A percentile compares a stretch with the other conserved stretches of the same genome.
These are phyloP conservation scores for Penicillium vulpinum DNA, from an alignment of 2,329 filamentous ascomycete species.

Conservation along the genomic window DNA sequence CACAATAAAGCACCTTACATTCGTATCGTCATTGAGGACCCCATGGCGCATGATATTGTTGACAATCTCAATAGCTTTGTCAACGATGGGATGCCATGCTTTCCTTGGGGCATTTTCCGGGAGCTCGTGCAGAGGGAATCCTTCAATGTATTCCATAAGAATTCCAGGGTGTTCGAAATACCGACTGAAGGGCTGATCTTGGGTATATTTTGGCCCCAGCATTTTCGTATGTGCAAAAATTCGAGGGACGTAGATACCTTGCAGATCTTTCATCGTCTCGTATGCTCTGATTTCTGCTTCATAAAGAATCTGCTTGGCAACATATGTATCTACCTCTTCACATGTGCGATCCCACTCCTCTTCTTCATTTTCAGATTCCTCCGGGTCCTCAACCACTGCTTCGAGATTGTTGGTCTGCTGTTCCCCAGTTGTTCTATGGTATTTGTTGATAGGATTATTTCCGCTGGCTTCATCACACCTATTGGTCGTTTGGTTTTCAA, in stretches of 20 bases:
- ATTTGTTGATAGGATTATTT: neutral
- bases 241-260: neutral
- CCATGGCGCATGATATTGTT: neutral
- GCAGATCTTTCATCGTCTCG: neutral
- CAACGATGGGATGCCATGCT: neutral
- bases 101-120: neutral
- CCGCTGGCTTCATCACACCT: too few relatives aligned
- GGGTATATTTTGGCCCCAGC: neutral
- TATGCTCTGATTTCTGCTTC: neutral
- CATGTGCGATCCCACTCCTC: neutral
- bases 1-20: neutral
- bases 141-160: neutral
- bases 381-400: neutral
- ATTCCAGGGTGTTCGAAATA: neutral
- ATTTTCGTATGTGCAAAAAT: neutral
- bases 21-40: neutral
- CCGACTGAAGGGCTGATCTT: neutral
- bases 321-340: neutral
- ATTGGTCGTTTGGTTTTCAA: neutral
- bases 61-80: neutral
- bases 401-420: neutral
- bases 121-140: neutral
- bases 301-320: neutral
- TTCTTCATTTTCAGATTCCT: neutral
- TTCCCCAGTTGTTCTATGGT: neutral